A percentile compares a stretch with the other conserved stretches of the same genome.
These are phyloP conservation scores for Isatis lusitanica DNA, from an alignment of 441 rosid genomes.

Conservation along the genomic window DNA sequence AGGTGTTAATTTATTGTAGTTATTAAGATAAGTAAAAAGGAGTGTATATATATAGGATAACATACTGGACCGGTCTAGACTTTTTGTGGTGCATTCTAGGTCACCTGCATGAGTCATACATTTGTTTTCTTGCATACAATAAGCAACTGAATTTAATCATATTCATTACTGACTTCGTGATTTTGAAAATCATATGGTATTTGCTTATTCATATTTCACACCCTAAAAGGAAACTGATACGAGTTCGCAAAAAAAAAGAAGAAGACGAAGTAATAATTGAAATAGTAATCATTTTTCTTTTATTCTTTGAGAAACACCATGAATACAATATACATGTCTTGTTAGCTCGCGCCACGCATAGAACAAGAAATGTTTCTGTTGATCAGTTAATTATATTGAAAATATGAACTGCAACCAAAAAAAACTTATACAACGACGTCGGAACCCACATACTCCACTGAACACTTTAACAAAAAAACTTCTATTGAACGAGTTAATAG, in stretches of 20 bases:
- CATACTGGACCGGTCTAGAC: neutral
- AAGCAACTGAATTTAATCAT: neutral
- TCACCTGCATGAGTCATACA: conserved; percentile 10
- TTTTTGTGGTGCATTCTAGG: conserved; percentile 18
- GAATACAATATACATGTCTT: neutral
- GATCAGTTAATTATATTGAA: neutral
- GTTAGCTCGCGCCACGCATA: neutral
- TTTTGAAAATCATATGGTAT: conserved; percentile 25
- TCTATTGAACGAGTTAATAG: too few relatives aligned
- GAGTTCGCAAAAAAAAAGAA: neutral
- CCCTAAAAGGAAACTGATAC: neutral
- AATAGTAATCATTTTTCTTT: neutral
- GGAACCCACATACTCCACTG: neutral
- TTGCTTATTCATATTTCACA: conserved; percentile 2
- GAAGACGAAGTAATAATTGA: neutral
- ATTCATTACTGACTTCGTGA: conserved; percentile 11
- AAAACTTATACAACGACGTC: neutral
- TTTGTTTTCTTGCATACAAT: conserved; percentile 1
- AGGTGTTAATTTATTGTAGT: neutral
- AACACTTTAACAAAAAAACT: too few relatives aligned
- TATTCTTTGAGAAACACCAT: conserved; percentile 11
- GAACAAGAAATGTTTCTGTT: neutral
- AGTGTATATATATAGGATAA: neutral
- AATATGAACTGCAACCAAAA: neutral
- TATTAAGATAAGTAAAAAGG: neutral